Conservation (phyloP, 2,329 filamentous ascomycete species). For the Aspergillus tanneri region DNA sequence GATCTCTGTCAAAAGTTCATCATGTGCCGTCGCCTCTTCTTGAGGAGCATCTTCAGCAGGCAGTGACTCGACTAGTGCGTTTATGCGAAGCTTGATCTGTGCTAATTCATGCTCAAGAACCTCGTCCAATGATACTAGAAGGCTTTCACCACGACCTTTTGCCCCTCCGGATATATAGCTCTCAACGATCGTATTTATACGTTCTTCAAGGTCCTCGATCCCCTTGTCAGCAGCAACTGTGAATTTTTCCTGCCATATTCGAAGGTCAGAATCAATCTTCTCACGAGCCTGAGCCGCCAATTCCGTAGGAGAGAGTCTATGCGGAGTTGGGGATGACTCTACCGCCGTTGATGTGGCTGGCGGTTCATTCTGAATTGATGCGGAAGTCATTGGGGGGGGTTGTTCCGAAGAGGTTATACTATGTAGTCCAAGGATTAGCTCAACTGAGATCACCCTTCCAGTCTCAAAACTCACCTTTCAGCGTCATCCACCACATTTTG, state of each 20-base stretch:
- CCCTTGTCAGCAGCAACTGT: constrained; percentile 81
- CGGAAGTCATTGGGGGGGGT: constrained; percentile 23
- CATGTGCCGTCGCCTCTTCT: constrained; percentile 53
- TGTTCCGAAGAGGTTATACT: constrained; percentile 22
- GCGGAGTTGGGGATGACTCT: constrained; percentile 27
- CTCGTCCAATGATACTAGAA: constrained; percentile 68
- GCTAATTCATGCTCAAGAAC: constrained; percentile 64
- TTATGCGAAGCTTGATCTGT: constrained; percentile 66
- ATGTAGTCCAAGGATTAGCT: constrained; percentile 17
- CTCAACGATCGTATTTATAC: constrained; percentile 69
- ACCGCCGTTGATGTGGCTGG: constrained; percentile 26
- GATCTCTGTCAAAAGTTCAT: constrained; percentile 56
- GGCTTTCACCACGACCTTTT: constrained; percentile 36
- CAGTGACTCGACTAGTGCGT: constrained; percentile 54
- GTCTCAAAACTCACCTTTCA: constrained; percentile 41
- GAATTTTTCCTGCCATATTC: constrained; percentile 86
- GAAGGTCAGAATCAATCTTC: constrained; percentile 74
- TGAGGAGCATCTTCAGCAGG: constrained; percentile 58
- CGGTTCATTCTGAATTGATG: constrained; percentile 19
- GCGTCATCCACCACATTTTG: constrained; percentile 58
- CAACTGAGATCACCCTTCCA: neutral
- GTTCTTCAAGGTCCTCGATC: constrained; percentile 63
- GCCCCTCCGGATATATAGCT: constrained; percentile 68
- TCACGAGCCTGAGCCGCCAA: constrained; percentile 51
- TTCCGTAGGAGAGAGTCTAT: constrained; percentile 46